These are phyloP conservation scores for Penium margaritaceum DNA, from an alignment of 139 green algal genomes.

Conservation along the genomic window DNA sequence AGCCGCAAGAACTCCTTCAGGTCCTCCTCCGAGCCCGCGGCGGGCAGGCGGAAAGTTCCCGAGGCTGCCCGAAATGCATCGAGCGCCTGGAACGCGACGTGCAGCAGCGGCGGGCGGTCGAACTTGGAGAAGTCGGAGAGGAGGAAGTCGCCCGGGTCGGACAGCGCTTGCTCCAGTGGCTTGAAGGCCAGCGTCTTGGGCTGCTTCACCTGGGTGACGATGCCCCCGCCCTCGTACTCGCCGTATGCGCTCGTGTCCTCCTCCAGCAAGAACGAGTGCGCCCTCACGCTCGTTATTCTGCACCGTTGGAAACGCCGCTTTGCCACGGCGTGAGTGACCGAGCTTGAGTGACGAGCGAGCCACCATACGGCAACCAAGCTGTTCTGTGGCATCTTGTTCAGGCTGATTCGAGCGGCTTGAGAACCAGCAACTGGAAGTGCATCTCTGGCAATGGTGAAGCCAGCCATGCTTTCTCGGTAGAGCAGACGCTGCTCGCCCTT, in stretches of 20 bases:
- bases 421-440: too few relatives aligned
- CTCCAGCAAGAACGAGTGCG: conserved; percentile 88
- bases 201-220: conserved; percentile 82
- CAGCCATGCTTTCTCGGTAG: too few relatives aligned
- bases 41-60: conserved; percentile 55
- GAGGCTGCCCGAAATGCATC: conserved; percentile 62
- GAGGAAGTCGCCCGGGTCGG: conserved; percentile 83
- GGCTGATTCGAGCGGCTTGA: too few relatives aligned
- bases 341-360: too few relatives aligned
- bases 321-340: too few relatives aligned
- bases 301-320: too few relatives aligned
- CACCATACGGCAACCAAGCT: too few relatives aligned
- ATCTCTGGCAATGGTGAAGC: too few relatives aligned
- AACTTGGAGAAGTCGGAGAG: conserved; percentile 94
- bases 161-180: conserved; percentile 61
- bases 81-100: conserved; percentile 88
- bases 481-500: too few relatives aligned
- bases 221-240: conserved; percentile 68
- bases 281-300: conserved; percentile 79
- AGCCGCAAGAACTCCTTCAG: conserved; percentile 60
- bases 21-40: conserved; percentile 60
- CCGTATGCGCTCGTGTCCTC: conserved; percentile 71
- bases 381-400: too few relatives aligned
- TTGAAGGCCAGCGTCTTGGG: conserved; percentile 78
- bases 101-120: conserved; percentile 77